phyloP scores from a whole-genome alignment of 1,139 yeast species.

The Hemisphaericaspora lyxosophila region DNA sequence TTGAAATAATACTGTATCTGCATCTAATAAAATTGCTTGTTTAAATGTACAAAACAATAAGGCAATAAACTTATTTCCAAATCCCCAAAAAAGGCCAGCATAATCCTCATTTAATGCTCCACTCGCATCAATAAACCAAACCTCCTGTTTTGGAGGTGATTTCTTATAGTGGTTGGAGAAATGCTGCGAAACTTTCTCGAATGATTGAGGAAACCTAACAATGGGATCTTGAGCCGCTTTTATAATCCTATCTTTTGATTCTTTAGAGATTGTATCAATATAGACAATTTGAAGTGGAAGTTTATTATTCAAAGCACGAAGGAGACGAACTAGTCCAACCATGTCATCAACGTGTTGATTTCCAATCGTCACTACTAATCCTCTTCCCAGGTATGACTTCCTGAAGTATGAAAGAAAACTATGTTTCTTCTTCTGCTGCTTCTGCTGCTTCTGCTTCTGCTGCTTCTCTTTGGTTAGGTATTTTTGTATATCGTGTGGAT shows the following conservation, averaged over 20 bases:
- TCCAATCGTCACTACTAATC: constrained; percentile 49
- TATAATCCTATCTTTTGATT: constrained; percentile 21
- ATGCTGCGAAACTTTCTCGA: constrained; percentile 18
- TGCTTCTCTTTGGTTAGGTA: constrained; percentile 11
- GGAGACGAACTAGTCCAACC: constrained; percentile 38
- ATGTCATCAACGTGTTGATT: constrained; percentile 45
- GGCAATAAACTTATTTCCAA: constrained; percentile 52
- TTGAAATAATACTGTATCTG: constrained; percentile 47
- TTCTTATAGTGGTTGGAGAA: constrained; percentile 29
- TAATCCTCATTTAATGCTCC: constrained; percentile 29
- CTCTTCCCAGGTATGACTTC: constrained; percentile 35
- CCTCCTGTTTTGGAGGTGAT: constrained; percentile 39
- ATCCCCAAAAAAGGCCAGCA: constrained; percentile 31
- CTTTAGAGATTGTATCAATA: constrained; percentile 26
- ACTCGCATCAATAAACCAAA: constrained; percentile 45
- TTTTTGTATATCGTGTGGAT: constrained; percentile 26
- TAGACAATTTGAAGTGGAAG: constrained; percentile 56
- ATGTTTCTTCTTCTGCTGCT: background rate
- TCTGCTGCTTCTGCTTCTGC: constrained; percentile 22
- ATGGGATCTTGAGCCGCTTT: constrained; percentile 28
- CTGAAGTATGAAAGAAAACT: constrained; percentile 28
- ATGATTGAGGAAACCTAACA: constrained; percentile 25
- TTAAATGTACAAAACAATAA: constrained; percentile 49
- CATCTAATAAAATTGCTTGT: constrained; percentile 51
- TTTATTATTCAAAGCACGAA: constrained; percentile 44